Evolutionary conservation across 225 moss, liverwort and hornwort species (phyloP), one percentile per base, ranked within the genome.

Genomic region (Lunularia cruciata): DNA sequence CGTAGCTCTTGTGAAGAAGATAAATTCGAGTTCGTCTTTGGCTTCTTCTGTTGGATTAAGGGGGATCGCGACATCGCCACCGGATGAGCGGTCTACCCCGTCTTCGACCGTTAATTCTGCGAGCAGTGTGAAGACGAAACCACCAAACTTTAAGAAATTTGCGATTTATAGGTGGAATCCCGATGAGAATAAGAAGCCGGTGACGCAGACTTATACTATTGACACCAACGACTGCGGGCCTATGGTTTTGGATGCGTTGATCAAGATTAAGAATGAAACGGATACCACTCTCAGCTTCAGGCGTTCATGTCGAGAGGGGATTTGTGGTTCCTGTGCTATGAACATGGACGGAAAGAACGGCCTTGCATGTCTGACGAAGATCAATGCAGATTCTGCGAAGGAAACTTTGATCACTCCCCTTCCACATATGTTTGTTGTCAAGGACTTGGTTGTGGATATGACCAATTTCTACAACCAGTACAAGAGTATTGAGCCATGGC

Each of bases 271-370:
- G 79, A 98, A 92, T 47, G 96, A 98, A 71, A 20, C 76, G 0
- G 96, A 98, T 58, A 76, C 96, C 3, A 74, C 86, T 34, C 72
- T 98, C 54, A 66, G 90, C 16, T 98, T 98, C 81, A 85, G 96
- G 73, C 78, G 96, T 46, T 98, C 96, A n/a, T 98, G 96, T 15
- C 84, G 96, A n/a, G 96, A 98, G 69, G 96, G 96, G 30, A 98
- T 98, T 71, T 98, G 96, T 60, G 96, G 96, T 26, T 92, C 92
- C 3, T 98, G 96, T 67, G 90, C 96, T 2, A 98, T 98, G 96
- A 98, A 88, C 70, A 98, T 98, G 43, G 86, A 67, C 3, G 96
- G 96, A 7, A 71, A 68, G 30, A 98, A 98, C 31, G 89, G 83
- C 34, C 75, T 98, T 20, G 96, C 96, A 2, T 98, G 92, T 63